Evolutionary conservation across 257 asterid species (phyloP).

Genomic region (Gentiana straminea): DNA sequence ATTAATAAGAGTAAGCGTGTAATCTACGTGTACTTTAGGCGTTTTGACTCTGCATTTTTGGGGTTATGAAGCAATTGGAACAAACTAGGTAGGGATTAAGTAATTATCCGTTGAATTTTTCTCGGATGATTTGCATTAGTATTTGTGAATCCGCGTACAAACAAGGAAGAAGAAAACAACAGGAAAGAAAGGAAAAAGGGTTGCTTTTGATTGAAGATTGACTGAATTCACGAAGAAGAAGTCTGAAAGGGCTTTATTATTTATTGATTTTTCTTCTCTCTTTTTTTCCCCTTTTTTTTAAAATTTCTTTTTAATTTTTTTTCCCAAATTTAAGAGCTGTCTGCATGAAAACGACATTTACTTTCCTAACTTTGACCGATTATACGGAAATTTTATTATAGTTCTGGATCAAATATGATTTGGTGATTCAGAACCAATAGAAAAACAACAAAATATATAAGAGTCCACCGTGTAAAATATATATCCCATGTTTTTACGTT

Average conservation of each 20-base stretch:
- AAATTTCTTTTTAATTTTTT: not conserved
- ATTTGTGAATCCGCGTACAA: conserved; percentile 50
- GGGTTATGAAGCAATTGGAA: too few relatives aligned
- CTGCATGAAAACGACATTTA: conserved; percentile 38
- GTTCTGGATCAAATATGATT: too few relatives aligned
- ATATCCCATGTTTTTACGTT: too few relatives aligned
- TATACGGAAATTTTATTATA: too few relatives aligned
- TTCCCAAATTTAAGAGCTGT: conserved; percentile 26
- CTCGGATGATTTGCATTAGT: not conserved
- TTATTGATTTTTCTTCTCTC: not conserved
- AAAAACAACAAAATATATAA: too few relatives aligned
- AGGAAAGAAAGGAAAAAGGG: conserved; percentile 6
- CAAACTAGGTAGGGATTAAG: too few relatives aligned
- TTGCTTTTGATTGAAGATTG: conserved; percentile 12
- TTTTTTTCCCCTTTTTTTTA: not conserved
- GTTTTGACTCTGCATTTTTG: not conserved
- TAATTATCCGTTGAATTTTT: too few relatives aligned
- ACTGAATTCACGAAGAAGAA: conserved; percentile 18
- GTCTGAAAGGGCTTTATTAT: conserved; percentile 10
- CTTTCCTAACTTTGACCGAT: conserved; percentile 14
- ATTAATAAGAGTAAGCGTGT: too few relatives aligned
- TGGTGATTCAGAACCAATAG: too few relatives aligned
- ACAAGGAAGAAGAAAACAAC: conserved; percentile 7
- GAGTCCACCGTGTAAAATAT: too few relatives aligned
- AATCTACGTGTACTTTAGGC: not conserved